Evolutionary conservation across 2,329 filamentous ascomycete genomes (phyloP), one percentile per base, ranked within the genome.

Genomic region (Cercospora canescens): DNA sequence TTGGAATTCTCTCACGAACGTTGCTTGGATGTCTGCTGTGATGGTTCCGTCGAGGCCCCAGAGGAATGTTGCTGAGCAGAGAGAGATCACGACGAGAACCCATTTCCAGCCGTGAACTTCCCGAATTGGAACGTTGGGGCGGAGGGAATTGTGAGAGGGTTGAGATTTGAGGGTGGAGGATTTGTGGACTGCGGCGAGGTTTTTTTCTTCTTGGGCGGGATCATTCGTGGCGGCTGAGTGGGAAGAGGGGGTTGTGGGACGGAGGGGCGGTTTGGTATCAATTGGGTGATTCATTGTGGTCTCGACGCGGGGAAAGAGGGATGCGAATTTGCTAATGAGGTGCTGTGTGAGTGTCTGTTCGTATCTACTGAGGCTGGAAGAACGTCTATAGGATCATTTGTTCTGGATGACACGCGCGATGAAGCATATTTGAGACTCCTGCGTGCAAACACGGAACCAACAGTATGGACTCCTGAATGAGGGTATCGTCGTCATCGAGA

Each of bases 71-170:
- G 45, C 57, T 6, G 58, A 62, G 18, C 30, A 35, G 35, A 67
- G 54, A n/a, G 52, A 32, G 24, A 32, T 26, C n/a, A 61, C 57
- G 3, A 60, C 65, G 11, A 67, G n/a, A 16, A 58, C 39, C 65
- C 65, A 67, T 65, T 62, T 62, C 45, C 39, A 14, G 50, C 65
- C 65, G 35, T 62, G 57, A 6, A 67, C 26, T 6, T 57, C 45
- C 8, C 65, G 63, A 1, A 54, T 30, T 18, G 57, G 58, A 7
- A 56, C 52, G 9, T 24, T 24, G 30, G 54, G 39, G 16, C 54
- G 30, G 28, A 54, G 39, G 35, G 45, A 58, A 21, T 32, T 64
- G 21, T 56, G 52, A 35, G 52, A 56, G n/a, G 52, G 52, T 30
- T 56, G 52, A 3, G 52, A 56, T 45, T 28, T 60, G 62, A n/a